Conservation (phyloP, 257 asterid species). For the Salvia splendens region DNA sequence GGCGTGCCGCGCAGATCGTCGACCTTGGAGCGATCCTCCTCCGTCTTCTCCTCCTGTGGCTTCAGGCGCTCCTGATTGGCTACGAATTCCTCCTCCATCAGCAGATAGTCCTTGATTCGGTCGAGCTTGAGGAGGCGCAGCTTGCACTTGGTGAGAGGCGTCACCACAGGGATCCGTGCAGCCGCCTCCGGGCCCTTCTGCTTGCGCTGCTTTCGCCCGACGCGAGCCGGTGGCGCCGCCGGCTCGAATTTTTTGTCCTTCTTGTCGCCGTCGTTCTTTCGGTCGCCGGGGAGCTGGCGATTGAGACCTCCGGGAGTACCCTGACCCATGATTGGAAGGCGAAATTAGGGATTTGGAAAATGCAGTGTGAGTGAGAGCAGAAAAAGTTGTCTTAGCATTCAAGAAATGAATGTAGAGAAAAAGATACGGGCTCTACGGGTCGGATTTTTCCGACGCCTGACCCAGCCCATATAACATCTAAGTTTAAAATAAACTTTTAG, state of each 20-base stretch:
- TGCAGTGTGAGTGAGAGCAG: not conserved
- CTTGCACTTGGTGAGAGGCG: conserved; percentile 42
- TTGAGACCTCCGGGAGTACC: conserved; percentile 45
- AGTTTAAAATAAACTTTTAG: too few species aligned
- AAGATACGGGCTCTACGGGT: not conserved
- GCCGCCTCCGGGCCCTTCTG: conserved; percentile 90
- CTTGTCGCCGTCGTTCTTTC: conserved; percentile 81
- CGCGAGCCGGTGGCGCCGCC: conserved; percentile 90
- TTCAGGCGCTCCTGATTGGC: conserved; percentile 83
- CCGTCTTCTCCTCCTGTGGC: conserved; percentile 97
- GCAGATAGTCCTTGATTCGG: too few species aligned
- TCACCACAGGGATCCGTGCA: conserved; percentile 72
- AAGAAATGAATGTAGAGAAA: conserved; percentile 28
- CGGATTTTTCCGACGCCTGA: too few species aligned
- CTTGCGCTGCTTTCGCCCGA: conserved; percentile 89
- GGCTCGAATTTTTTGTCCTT: conserved; percentile 88
- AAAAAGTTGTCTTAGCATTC: conserved; percentile 34
- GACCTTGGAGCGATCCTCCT: conserved; percentile 87
- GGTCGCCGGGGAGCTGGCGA: conserved; percentile 71
- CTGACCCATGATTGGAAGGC: conserved; percentile 60
- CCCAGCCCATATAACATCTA: too few species aligned
- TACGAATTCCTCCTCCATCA: conserved; percentile 44
- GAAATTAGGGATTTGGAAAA: conserved; percentile 18
- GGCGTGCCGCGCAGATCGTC: conserved; percentile 87
- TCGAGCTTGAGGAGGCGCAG: too few species aligned